Evolutionary conservation across 257 asterid genomes (phyloP).

Genomic region (Schizonepeta tenuifolia): DNA sequence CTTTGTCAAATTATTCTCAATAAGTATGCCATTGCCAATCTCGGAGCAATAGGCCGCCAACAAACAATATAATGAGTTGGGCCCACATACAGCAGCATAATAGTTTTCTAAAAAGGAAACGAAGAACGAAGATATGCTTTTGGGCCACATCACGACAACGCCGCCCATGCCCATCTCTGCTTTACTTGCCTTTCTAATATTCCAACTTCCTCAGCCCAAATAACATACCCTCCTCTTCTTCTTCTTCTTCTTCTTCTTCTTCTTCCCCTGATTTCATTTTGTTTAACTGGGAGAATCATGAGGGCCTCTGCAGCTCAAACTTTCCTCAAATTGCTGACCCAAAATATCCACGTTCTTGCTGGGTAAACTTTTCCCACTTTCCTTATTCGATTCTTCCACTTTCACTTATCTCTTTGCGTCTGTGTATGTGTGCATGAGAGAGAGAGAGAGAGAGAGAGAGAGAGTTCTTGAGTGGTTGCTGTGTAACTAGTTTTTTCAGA

Average conservation of each 20-base stretch:
- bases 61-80: too few species aligned
- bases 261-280: neutral
- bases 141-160: conserved; percentile 27
- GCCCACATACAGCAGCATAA: too few species aligned
- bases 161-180: conserved; percentile 33
- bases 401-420: neutral
- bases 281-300: conserved; percentile 16
- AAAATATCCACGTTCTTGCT: conserved; percentile 74
- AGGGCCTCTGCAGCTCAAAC: conserved; percentile 61
- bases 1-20: too few species aligned
- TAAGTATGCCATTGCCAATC: too few species aligned
- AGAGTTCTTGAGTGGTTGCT: neutral
- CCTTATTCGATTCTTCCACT: neutral
- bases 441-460: neutral
- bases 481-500: neutral
- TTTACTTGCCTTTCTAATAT: conserved; percentile 1
- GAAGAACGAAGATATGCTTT: too few species aligned
- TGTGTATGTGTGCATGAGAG: neutral
- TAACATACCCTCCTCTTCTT: neutral
- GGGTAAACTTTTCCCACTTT: conserved; percentile 44
- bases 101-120: too few species aligned
- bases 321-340: conserved; percentile 58
- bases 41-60: too few species aligned
- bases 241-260: neutral
- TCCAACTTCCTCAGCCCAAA: neutral